Percentiles rank a stretch among this genome's conserved stretches.
Evolutionary conservation across 345 rosid genomes (phyloP).

Genomic region (Ceriops tagal): DNA sequence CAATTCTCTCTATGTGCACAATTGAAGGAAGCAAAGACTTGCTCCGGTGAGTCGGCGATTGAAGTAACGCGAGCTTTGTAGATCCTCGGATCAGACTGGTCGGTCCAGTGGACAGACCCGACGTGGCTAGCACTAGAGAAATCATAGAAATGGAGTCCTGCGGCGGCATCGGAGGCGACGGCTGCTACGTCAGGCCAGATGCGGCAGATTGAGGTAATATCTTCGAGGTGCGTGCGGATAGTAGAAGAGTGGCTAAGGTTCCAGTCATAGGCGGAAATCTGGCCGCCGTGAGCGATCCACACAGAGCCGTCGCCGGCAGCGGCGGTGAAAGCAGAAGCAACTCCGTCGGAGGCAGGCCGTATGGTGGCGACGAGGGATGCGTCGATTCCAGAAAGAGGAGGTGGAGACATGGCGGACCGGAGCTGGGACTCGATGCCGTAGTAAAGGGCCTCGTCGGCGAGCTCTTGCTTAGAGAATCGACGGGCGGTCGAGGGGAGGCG

Average conservation of each 20-base stretch:
- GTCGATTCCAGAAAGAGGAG: conserved; percentile 65
- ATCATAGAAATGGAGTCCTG: conserved; percentile 88
- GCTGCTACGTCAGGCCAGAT: conserved; percentile 67
- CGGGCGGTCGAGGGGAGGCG: conserved; percentile 60
- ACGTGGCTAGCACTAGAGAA: conserved; percentile 52
- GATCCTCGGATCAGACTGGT: conserved; percentile 75
- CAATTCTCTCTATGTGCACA: conserved; percentile 79
- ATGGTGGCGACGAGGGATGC: conserved; percentile 63
- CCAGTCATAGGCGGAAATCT: conserved; percentile 76
- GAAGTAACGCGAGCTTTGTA: conserved; percentile 68
- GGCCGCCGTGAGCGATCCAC: conserved; percentile 93
- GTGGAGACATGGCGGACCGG: conserved; percentile 57
- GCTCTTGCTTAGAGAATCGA: conserved; percentile 72
- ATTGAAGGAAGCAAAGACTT: conserved; percentile 68
- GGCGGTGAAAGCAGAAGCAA: conserved; percentile 63
- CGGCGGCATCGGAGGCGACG: conserved; percentile 52
- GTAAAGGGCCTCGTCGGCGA: conserved; percentile 80
- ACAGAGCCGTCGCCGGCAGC: conserved; percentile 61
- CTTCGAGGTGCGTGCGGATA: conserved; percentile 73
- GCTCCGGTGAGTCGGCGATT: conserved; percentile 46
- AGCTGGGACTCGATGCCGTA: conserved; percentile 78
- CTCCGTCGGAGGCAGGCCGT: conserved; percentile 60
- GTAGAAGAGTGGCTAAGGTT: conserved; percentile 56
- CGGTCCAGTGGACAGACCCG: conserved; percentile 74
- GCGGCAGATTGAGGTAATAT: conserved; percentile 57